Percentiles rank a stretch among this genome's conserved stretches.
These are phyloP conservation scores for Phaeosphaeria sp. DNA, from an alignment of 2,329 filamentous ascomycete genomes.

Conservation along the genomic window DNA sequence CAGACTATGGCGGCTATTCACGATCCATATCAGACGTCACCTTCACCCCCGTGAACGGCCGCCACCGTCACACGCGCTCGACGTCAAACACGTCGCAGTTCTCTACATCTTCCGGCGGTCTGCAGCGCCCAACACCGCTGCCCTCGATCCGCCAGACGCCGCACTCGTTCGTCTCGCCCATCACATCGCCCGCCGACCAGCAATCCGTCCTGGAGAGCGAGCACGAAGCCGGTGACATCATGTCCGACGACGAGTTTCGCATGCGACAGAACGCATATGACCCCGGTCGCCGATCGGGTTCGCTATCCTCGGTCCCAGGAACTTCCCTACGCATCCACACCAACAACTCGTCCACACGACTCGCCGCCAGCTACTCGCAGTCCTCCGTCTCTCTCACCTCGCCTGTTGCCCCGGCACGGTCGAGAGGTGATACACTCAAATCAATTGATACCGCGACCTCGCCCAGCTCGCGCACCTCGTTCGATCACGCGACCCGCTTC, in stretches of 20 bases:
- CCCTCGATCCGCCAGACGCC: constrained; percentile 64
- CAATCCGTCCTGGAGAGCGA: constrained; percentile 56
- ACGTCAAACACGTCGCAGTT: constrained; percentile 63
- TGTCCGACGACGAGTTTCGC: constrained; percentile 56
- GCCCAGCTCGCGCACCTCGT: constrained; percentile 61
- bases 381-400: constrained; percentile 59
- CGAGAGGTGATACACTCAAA: constrained; percentile 58
- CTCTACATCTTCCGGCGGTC: constrained; percentile 58
- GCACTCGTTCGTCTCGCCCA: constrained; percentile 61
- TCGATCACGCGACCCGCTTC: constrained; percentile 63
- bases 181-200: constrained; percentile 58
- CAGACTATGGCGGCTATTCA: constrained; percentile 52
- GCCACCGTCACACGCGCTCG: constrained; percentile 58
- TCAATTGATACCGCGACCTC: constrained; percentile 58
- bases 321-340: constrained; percentile 47
- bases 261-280: constrained; percentile 47
- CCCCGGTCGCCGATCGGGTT: constrained; percentile 52
- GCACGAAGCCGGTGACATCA: constrained; percentile 52
- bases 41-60: constrained; percentile 49
- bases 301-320: constrained; percentile 51
- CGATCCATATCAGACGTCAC: constrained; percentile 53
- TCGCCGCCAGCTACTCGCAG: constrained; percentile 58
- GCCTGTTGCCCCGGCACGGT: constrained; percentile 49
- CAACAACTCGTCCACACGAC: constrained; percentile 53
- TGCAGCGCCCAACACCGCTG: constrained; percentile 58